These are phyloP conservation scores for Periconia sp. DNA, from an alignment of 2,329 filamentous ascomycete genomes.

Conservation along the genomic window DNA sequence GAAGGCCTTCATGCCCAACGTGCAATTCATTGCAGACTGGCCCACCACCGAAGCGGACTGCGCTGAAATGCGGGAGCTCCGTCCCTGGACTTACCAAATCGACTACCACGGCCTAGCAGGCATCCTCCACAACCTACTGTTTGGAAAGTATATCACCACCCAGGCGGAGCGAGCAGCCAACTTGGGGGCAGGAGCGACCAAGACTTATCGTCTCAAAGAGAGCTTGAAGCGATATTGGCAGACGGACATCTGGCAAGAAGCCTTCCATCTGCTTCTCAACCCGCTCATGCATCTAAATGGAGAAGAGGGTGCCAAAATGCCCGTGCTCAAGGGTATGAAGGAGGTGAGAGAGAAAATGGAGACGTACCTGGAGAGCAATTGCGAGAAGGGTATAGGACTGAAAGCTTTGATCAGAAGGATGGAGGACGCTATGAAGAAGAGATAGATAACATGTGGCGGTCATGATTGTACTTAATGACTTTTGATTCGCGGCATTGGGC, in stretches of 20 bases:
- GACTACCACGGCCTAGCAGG: conserved; percentile 94
- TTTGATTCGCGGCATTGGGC: background rate
- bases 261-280: conserved; percentile 86
- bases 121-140: conserved; percentile 83
- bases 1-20: conserved; percentile 73
- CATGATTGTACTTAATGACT: background rate
- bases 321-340: conserved; percentile 71
- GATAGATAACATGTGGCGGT: conserved; percentile 31
- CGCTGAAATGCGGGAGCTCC: conserved; percentile 89
- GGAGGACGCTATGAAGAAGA: conserved; percentile 63
- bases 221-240: conserved; percentile 95
- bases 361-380: conserved; percentile 75
- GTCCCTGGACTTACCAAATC: conserved; percentile 96
- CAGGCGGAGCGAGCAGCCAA: conserved; percentile 52
- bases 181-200: conserved; percentile 59
- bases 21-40: conserved; percentile 95
- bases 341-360: conserved; percentile 78
- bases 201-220: conserved; percentile 79
- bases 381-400: conserved; percentile 72
- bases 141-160: conserved; percentile 93
- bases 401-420: conserved; percentile 62
- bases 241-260: conserved; percentile 81
- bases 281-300: conserved; percentile 66
- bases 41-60: conserved; percentile 85
- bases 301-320: conserved; percentile 70